phyloP scores from a whole-genome alignment of 805 yeast species.

The Ogataea ganodermae region DNA sequence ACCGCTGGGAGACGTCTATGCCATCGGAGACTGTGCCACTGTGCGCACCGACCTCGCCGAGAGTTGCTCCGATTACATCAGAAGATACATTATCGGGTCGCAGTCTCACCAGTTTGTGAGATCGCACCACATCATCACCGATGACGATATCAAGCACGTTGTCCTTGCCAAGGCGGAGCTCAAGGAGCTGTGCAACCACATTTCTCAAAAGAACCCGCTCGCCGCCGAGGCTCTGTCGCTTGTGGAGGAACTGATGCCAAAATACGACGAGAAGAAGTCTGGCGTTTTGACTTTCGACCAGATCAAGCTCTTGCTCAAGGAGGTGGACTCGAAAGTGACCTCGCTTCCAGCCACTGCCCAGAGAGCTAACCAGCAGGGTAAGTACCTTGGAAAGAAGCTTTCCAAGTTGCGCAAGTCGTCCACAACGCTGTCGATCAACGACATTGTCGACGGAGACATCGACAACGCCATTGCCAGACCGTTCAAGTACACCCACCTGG shows the following conservation, averaged over 20 bases:
- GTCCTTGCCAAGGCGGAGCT: slow-evolving; percentile 51
- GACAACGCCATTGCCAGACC: slow-evolving; percentile 59
- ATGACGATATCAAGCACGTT: slow-evolving; percentile 52
- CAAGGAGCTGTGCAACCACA: slow-evolving; percentile 46
- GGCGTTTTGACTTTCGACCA: slow-evolving; percentile 58
- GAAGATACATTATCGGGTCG: slow-evolving; percentile 46
- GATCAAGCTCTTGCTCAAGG: slow-evolving; percentile 49
- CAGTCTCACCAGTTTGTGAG: slow-evolving; percentile 39
- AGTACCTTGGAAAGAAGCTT: slow-evolving; percentile 61
- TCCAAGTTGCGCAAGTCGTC: slow-evolving; percentile 51
- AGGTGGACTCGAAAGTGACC: slow-evolving; percentile 62
- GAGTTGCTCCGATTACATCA: slow-evolving; percentile 53
- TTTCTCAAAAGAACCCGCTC: slow-evolving; percentile 56
- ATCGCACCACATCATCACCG: slow-evolving; percentile 41
- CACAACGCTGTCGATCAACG: slow-evolving; percentile 44
- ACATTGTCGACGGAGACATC: slow-evolving; percentile 52
- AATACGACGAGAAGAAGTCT: slow-evolving; percentile 47
- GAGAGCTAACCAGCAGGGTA: slow-evolving; percentile 72
- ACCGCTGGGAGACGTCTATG: slow-evolving; percentile 66
- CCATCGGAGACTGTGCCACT: slow-evolving; percentile 73
- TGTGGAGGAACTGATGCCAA: slow-evolving; percentile 52
- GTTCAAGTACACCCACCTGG: slow-evolving; percentile 63
- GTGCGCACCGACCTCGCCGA: slow-evolving; percentile 61
- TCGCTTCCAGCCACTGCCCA: slow-evolving; percentile 76
- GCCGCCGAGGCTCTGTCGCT: slow-evolving; percentile 56